phyloP scores from a whole-genome alignment of 2,329 filamentous ascomycete genomes.

The Pezicula radicicola region DNA sequence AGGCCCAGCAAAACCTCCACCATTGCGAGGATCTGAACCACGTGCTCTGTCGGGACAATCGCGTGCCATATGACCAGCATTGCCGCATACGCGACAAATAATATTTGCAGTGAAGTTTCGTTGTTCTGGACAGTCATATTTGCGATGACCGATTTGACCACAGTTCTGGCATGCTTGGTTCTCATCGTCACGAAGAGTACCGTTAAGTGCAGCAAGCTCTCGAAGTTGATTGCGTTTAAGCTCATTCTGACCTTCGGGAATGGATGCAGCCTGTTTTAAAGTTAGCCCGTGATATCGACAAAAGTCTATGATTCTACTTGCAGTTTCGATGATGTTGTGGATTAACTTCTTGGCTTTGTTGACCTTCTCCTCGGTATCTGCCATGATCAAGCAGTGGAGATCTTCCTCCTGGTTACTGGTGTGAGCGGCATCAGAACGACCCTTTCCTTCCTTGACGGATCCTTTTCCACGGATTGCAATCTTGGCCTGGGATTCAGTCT shows the following conservation, averaged over 20 bases:
- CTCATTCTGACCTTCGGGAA: slow-evolving; percentile 97
- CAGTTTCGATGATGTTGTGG: slow-evolving; percentile 98
- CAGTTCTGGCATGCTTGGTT: slow-evolving; percentile 99
- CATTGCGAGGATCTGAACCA: slow-evolving; percentile 89
- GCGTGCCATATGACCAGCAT: slow-evolving; percentile 96
- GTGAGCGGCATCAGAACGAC: slow-evolving; percentile 96
- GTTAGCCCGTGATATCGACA: slow-evolving; percentile 26
- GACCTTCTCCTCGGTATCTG: slow-evolving; percentile 98
- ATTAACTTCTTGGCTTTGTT: slow-evolving; percentile 99
- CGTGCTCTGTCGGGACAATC: slow-evolving; percentile 90
- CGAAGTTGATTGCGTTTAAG: slow-evolving; percentile 98
- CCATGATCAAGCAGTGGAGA: slow-evolving; percentile 98
- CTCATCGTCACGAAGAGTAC: slow-evolving; percentile 97
- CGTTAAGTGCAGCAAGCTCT: slow-evolving; percentile 96
- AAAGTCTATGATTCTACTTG: slow-evolving; percentile 45
- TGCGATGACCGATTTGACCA: slow-evolving; percentile 96
- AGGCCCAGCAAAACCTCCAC: slow-evolving; percentile 44
- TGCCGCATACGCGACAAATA: slow-evolving; percentile 96
- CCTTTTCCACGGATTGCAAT: slow-evolving; percentile 99
- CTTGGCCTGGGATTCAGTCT: slow-evolving; percentile 93
- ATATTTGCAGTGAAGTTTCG: slow-evolving; percentile 99
- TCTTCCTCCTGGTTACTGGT: slow-evolving; percentile 99
- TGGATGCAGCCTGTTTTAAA: slow-evolving; percentile 78
- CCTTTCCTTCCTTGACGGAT: slow-evolving; percentile 99
- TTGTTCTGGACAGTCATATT: slow-evolving; percentile 97